Evolutionary conservation across 768 basidiomycete genomes (phyloP).

Genomic region (Gelatoporia subvermispora): DNA sequence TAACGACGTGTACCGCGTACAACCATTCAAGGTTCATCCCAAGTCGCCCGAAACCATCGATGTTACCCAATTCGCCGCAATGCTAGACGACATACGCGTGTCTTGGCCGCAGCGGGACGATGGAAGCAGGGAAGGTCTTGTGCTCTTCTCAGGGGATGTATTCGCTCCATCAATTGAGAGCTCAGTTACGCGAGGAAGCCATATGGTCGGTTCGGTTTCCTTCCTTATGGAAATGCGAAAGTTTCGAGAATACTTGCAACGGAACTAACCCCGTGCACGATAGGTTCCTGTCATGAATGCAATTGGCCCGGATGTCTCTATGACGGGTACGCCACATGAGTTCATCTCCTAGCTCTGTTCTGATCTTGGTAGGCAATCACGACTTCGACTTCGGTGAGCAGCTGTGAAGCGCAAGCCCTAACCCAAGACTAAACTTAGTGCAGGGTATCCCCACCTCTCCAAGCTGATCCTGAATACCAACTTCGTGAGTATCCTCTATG

Average conservation of each 20-base stretch:
- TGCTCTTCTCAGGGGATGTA: slow-evolving; percentile 85
- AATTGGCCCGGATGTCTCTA: slow-evolving; percentile 71
- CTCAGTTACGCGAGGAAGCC: slow-evolving; percentile 82
- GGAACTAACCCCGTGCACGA: slow-evolving; percentile 3
- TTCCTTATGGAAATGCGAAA: not conserved
- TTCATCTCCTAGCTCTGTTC: no score
- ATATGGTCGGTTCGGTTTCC: slow-evolving; percentile 58
- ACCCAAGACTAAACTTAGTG: not conserved
- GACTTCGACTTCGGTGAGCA: slow-evolving; percentile 82
- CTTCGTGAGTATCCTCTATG: slow-evolving; percentile 49
- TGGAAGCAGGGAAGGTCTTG: slow-evolving; percentile 62
- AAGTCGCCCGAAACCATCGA: slow-evolving; percentile 63
- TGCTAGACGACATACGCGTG: slow-evolving; percentile 58
- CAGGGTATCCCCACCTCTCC: slow-evolving; percentile 60
- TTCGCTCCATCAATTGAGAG: slow-evolving; percentile 87
- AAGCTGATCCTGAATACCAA: slow-evolving; percentile 66
- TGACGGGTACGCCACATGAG: slow-evolving; percentile 61
- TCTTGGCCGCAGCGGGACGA: slow-evolving; percentile 47
- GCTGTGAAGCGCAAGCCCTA: not conserved
- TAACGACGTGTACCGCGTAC: slow-evolving; percentile 82
- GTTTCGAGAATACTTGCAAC: not conserved
- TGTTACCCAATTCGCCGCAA: slow-evolving; percentile 79
- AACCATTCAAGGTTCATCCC: slow-evolving; percentile 61
- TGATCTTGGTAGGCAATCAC: slow-evolving; percentile 63
- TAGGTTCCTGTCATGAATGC: slow-evolving; percentile 85